phyloP scores from a whole-genome alignment of 495 filamentous ascomycete species.

The Clohesyomyces aquaticus region DNA sequence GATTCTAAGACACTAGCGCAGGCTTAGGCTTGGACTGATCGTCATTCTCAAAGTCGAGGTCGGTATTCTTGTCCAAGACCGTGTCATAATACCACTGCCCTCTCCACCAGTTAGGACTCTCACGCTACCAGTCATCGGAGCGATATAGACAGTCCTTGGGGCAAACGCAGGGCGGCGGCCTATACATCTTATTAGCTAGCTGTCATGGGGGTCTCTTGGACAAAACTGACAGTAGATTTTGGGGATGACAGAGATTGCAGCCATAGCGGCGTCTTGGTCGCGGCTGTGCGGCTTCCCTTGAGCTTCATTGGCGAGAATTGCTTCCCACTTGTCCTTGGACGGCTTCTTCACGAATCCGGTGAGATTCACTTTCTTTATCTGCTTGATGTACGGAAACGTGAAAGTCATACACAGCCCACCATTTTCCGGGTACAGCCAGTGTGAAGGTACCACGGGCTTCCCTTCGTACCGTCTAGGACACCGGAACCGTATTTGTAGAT shows the following conservation, averaged over 20 bases:
- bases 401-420: conserved; percentile 16
- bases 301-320: background rate
- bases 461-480: background rate
- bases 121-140: too few species aligned
- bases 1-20: too few species aligned
- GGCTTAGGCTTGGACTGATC: too few species aligned
- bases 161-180: background rate
- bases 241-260: background rate
- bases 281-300: background rate
- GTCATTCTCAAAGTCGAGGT: too few species aligned
- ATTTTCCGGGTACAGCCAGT: background rate
- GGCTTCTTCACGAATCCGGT: conserved; percentile 13
- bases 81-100: too few species aligned
- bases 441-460: too few species aligned
- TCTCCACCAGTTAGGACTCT: too few species aligned
- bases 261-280: background rate
- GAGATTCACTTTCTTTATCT: conserved; percentile 10
- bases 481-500: conserved; percentile 12
- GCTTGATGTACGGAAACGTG: conserved; percentile 17
- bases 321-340: conserved; percentile 11
- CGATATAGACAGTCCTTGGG: too few species aligned
- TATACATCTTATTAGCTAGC: background rate
- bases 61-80: too few species aligned
- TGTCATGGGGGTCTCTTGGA: background rate
- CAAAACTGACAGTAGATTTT: background rate